phyloP scores from a whole-genome alignment of 805 yeast species.

The Ascoidea tarda region DNA sequence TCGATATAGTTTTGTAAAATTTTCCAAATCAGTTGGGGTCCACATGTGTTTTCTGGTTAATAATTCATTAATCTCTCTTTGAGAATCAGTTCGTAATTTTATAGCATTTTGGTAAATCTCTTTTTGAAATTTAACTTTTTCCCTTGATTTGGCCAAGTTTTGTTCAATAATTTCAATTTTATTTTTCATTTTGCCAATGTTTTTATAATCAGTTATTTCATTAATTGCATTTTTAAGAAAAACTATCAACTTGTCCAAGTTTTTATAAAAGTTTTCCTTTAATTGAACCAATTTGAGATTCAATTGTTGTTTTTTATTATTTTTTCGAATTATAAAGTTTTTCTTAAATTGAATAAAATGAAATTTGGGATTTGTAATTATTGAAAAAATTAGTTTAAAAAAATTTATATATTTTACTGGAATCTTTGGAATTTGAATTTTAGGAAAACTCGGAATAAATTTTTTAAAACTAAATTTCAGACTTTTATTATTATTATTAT shows the following conservation, averaged over 20 bases:
- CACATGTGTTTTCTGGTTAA: conserved; percentile 76
- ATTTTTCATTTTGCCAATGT: conserved; percentile 57
- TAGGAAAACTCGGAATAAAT: not conserved
- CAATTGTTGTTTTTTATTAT: not conserved
- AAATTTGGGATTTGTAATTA: not conserved
- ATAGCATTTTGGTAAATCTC: conserved; percentile 44
- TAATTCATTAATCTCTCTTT: conserved; percentile 75
- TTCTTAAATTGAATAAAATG: not conserved
- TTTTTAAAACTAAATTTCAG: not conserved
- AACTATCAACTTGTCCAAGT: not conserved
- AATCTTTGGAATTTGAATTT: not conserved
- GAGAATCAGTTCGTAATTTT: conserved; percentile 50
- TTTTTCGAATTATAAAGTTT: not conserved
- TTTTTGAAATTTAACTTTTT: conserved; percentile 34
- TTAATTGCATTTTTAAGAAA: conserved; percentile 21
- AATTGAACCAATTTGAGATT: too few species aligned
- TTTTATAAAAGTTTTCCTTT: not conserved
- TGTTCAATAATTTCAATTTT: conserved; percentile 43
- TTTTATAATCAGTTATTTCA: conserved; percentile 83
- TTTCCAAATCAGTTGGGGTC: conserved; percentile 66
- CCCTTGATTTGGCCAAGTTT: conserved; percentile 33
- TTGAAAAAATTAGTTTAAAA: too few species aligned
- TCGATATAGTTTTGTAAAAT: conserved; percentile 70
- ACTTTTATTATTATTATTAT: not conserved
- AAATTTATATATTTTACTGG: not conserved